Evolutionary conservation across 192 early-diverging fungal genomes (phyloP).

Genomic region (Backusella australiensis): DNA sequence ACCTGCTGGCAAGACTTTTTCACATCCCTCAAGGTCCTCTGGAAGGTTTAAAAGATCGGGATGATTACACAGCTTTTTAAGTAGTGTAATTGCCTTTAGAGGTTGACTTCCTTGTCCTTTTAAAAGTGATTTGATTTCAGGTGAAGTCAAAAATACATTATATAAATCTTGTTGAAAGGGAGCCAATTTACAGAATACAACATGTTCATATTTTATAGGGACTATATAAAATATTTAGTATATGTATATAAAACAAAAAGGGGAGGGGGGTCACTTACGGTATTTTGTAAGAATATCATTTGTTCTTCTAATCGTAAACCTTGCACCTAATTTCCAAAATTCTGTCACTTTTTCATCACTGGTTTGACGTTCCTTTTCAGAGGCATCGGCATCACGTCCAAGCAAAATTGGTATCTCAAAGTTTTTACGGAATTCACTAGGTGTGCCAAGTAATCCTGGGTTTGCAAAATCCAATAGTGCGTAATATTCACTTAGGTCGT

Average conservation of each 20-base stretch:
- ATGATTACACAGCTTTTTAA: constrained; percentile 98
- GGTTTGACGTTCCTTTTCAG: constrained; percentile 67
- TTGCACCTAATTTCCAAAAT: constrained; percentile 82
- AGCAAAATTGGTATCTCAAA: constrained; percentile 91
- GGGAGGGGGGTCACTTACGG: constrained; percentile 48
- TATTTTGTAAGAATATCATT: constrained; percentile 98
- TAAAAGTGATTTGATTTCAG: constrained; percentile 68
- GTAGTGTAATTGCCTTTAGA: constrained; percentile 82
- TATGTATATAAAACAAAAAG: neutral
- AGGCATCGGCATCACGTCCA: constrained; percentile 89
- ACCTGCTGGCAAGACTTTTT: constrained; percentile 48
- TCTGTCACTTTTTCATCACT: constrained; percentile 88
- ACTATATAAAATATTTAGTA: constrained; percentile 49
- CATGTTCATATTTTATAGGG: constrained; percentile 96
- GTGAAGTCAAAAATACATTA: constrained; percentile 68
- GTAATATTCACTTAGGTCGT: constrained; percentile 92
- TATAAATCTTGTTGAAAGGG: constrained; percentile 81
- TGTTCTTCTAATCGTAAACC: constrained; percentile 96
- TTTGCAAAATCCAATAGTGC: constrained; percentile 92
- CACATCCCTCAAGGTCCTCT: constrained; percentile 56
- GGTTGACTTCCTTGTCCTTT: constrained; percentile 79
- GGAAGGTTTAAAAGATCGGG: constrained; percentile 79
- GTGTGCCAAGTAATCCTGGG: constrained; percentile 86
- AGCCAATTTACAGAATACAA: constrained; percentile 91
- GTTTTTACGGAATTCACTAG: constrained; percentile 85